A percentile compares a stretch with the other conserved stretches of the same genome.
Conservation (phyloP, 1,139 yeast species). For the Blastobotrys capitulatus region DNA sequence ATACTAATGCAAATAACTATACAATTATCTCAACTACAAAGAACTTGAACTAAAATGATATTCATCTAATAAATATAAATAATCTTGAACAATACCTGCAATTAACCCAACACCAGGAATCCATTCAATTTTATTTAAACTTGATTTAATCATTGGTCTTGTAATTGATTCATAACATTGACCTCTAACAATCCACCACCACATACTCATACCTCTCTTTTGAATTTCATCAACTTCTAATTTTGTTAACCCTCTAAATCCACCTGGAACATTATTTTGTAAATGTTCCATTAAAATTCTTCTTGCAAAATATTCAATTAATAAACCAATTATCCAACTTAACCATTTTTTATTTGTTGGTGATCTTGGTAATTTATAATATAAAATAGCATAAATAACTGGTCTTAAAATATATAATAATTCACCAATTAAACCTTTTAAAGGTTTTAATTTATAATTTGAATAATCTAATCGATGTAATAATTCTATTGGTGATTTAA, state of each 20-base stretch:
- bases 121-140: conserved; percentile 24
- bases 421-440: conserved; percentile 32
- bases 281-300: conserved; percentile 22
- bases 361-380: conserved; percentile 25
- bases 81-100: conserved; percentile 35
- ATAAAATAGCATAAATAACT: conserved; percentile 33
- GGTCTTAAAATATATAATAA: conserved; percentile 36
- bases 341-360: conserved; percentile 27
- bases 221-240: conserved; percentile 35
- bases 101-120: conserved; percentile 33
- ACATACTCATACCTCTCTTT: conserved; percentile 29
- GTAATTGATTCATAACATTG: conserved; percentile 35
- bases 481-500: conserved; percentile 31
- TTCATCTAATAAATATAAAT: conserved; percentile 36
- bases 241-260: conserved; percentile 28
- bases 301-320: conserved; percentile 33
- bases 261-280: conserved; percentile 25
- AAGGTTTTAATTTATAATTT: conserved; percentile 11
- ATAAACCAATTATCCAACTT: conserved; percentile 39
- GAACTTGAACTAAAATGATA: conserved; percentile 36
- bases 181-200: conserved; percentile 40
- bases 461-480: conserved; percentile 21
- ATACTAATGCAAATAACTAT: too few species aligned
- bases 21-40: conserved; percentile 15
- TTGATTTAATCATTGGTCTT: conserved; percentile 29